Percentiles rank a stretch among this genome's conserved stretches.
Conservation (phyloP, 2,329 filamentous ascomycete species). For the Alternaria burnsii region DNA sequence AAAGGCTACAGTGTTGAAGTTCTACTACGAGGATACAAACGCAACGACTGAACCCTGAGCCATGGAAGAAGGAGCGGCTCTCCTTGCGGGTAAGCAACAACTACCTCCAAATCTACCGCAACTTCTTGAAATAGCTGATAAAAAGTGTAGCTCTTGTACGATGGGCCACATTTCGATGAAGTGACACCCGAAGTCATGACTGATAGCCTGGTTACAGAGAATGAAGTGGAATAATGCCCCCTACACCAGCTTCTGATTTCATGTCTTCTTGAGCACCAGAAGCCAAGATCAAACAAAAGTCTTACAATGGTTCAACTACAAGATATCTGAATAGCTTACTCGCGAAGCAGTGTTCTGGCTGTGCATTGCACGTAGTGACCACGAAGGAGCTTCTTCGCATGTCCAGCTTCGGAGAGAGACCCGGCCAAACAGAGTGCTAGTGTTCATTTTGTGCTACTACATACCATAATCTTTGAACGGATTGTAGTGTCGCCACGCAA, state of each 20-base stretch:
- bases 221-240: background rate
- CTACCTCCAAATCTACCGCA: background rate
- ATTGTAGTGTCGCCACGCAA: background rate
- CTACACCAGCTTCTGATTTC: background rate
- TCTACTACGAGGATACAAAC: slow-evolving; percentile 3
- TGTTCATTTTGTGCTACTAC: background rate
- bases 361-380: background rate
- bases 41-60: slow-evolving; percentile 5
- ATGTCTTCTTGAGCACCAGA: background rate
- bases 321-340: background rate
- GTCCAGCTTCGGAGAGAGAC: background rate
- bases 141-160: background rate
- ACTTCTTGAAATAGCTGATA: background rate
- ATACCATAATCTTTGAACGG: background rate
- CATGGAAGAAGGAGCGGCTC: slow-evolving; percentile 2
- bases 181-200: too few relatives aligned
- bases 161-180: background rate
- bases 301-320: background rate
- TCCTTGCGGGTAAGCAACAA: background rate
- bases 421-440: background rate
- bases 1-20: slow-evolving; percentile 5
- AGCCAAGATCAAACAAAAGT: too few relatives aligned
- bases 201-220: background rate
- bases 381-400: background rate
- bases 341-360: background rate